phyloP scores from a whole-genome alignment of 2,329 filamentous ascomycete genomes.

The Neonectria neomacrospora region DNA sequence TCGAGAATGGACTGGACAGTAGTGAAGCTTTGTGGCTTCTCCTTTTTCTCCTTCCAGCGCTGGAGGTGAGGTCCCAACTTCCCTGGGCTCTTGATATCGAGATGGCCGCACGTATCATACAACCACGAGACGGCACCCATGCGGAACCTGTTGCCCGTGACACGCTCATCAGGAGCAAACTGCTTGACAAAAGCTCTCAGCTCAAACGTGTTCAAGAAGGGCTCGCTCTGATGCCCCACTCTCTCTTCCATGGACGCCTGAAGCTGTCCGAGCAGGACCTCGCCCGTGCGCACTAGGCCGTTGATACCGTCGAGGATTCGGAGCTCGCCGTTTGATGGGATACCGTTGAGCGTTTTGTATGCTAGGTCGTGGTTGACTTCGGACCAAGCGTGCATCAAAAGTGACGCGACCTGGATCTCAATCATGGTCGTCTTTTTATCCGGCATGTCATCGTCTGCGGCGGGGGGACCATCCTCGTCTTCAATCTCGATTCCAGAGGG shows the following conservation, averaged over 20 bases:
- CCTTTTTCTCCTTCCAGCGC: not conserved
- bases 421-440: not conserved
- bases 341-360: constrained; percentile 12
- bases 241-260: not conserved
- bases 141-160: not conserved
- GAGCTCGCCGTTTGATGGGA: not conserved
- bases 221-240: not conserved
- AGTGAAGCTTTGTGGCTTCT: no score
- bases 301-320: not conserved
- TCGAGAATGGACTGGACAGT: not conserved
- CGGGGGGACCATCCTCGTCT: no score
- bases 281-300: not conserved
- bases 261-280: not conserved
- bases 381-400: constrained; percentile 24
- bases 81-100: not conserved
- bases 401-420: constrained; percentile 18
- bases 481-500: no score
- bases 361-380: constrained; percentile 18
- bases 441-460: no score
- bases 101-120: not conserved
- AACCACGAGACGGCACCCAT: not conserved
- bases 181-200: not conserved
- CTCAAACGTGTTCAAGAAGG: not conserved
- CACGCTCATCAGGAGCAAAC: not conserved
- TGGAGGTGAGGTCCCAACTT: not conserved